Evolutionary conservation across 495 filamentous ascomycete genomes (phyloP).

Genomic region (Tirmania nivea): DNA sequence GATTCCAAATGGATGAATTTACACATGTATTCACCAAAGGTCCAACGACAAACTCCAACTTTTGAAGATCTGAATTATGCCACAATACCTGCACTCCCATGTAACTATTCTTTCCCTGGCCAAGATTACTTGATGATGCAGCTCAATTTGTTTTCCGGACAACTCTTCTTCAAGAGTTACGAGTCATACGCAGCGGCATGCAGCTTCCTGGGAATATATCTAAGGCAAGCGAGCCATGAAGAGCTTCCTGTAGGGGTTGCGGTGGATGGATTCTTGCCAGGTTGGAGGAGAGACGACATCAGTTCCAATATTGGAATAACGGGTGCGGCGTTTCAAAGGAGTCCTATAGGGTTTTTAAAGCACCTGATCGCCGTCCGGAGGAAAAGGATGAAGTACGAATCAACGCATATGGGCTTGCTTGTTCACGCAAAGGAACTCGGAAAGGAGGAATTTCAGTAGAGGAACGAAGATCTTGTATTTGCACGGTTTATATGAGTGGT

Average conservation of each 20-base stretch:
- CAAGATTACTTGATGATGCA: not conserved
- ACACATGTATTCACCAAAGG: conserved; percentile 37
- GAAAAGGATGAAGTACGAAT: not conserved
- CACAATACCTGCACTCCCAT: conserved; percentile 4
- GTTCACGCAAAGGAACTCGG: too few relatives aligned
- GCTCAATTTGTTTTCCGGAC: not conserved
- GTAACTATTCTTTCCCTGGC: not conserved
- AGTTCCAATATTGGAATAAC: not conserved
- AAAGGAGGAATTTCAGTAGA: too few relatives aligned
- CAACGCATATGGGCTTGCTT: not conserved
- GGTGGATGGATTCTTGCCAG: conserved; percentile 1
- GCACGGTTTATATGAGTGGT: too few relatives aligned
- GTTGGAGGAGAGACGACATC: not conserved
- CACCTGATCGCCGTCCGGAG: not conserved
- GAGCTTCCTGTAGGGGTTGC: not conserved
- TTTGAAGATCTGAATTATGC: conserved; percentile 30
- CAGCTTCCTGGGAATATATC: not conserved
- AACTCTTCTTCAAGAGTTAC: not conserved
- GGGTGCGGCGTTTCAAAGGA: not conserved
- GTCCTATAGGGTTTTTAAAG: not conserved
- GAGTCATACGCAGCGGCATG: not conserved
- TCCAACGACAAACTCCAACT: conserved; percentile 23
- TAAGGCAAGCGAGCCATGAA: conserved; percentile 13
- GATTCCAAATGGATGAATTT: conserved; percentile 22
- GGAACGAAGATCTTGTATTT: too few relatives aligned